A percentile compares a stretch with the other conserved stretches of the same genome.
These are phyloP conservation scores for Hansenula anomala DNA, from an alignment of 1,139 yeast genomes.

Conservation along the genomic window DNA sequence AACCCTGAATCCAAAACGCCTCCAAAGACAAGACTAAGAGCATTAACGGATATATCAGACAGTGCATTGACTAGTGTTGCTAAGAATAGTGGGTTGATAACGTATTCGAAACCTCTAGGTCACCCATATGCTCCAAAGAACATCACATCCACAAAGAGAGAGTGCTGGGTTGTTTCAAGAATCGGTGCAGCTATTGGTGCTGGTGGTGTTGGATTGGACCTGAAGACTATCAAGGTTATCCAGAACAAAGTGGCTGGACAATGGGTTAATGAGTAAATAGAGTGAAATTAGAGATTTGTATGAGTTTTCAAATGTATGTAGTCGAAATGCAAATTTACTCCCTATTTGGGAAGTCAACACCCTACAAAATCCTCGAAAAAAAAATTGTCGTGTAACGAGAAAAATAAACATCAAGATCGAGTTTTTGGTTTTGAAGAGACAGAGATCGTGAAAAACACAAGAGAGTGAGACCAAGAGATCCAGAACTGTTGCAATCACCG, in stretches of 20 bases:
- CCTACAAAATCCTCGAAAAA: background rate
- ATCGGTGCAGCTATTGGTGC: slow-evolving; percentile 81
- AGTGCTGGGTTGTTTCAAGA: slow-evolving; percentile 87
- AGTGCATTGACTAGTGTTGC: slow-evolving; percentile 76
- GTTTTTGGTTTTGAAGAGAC: no score
- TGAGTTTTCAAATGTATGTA: background rate
- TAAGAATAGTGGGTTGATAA: slow-evolving; percentile 62
- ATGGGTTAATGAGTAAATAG: slow-evolving; percentile 43
- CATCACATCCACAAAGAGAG: slow-evolving; percentile 60
- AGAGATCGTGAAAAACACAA: no score
- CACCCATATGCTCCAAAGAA: slow-evolving; percentile 83
- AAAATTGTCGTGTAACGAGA: no score
- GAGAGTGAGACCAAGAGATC: no score
- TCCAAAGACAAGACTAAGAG: slow-evolving; percentile 61
- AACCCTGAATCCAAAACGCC: slow-evolving; percentile 27
- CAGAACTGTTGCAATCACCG: no score
- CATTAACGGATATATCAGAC: slow-evolving; percentile 72
- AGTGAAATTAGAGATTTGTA: background rate
- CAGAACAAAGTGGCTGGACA: slow-evolving; percentile 58
- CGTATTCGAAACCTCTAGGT: slow-evolving; percentile 89
- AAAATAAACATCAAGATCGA: no score
- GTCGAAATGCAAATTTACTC: background rate
- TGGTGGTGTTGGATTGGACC: slow-evolving; percentile 90
- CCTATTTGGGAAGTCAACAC: background rate
- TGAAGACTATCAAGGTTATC: slow-evolving; percentile 75